Conservation (phyloP, 2,329 filamentous ascomycete species). For the Ophioceras dolichostomum region DNA sequence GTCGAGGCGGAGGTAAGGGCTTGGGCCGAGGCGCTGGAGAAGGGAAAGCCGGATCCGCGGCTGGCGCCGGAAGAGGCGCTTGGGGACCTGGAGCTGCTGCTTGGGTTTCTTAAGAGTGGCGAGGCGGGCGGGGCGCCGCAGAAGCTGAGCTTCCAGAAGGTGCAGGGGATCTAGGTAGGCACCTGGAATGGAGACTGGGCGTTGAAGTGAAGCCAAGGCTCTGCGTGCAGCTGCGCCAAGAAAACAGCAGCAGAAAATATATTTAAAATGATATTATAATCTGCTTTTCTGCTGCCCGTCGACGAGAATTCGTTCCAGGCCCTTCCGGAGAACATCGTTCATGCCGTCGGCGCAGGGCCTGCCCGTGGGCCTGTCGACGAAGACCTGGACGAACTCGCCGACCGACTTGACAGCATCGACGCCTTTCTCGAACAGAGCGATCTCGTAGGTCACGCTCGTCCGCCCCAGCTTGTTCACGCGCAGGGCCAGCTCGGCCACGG, state of each 20-base stretch:
- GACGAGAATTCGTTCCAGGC: slow-evolving; percentile 43
- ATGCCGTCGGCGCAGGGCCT: slow-evolving; percentile 57
- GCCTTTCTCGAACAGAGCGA: slow-evolving; percentile 71
- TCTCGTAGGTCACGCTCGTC: slow-evolving; percentile 82
- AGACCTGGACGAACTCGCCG: slow-evolving; percentile 78
- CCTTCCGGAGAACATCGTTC: slow-evolving; percentile 41
- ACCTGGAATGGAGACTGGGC: no score
- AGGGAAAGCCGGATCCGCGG: slow-evolving; percentile 9
- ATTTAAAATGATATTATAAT: not conserved
- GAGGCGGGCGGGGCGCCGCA: slow-evolving; percentile 5
- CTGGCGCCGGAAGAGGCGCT: slow-evolving; percentile 17
- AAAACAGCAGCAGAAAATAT: not conserved
- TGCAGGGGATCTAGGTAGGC: not conserved
- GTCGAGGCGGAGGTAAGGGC: slow-evolving; percentile 17
- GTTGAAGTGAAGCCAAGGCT: not conserved
- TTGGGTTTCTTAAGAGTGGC: slow-evolving; percentile 16
- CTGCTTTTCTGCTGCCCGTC: not conserved
- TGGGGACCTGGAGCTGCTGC: slow-evolving; percentile 16
- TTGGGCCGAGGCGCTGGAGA: slow-evolving; percentile 13
- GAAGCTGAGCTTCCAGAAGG: slow-evolving; percentile 2
- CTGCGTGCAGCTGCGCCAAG: not conserved
- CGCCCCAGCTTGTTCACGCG: slow-evolving; percentile 75
- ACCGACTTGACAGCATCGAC: slow-evolving; percentile 67
- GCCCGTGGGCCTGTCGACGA: slow-evolving; percentile 63
- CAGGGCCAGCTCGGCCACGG: slow-evolving; percentile 67